Base-by-base conservation (phyloP, 1,284 basidiomycete genomes). In the Xerocomus nothofagi region DNA sequence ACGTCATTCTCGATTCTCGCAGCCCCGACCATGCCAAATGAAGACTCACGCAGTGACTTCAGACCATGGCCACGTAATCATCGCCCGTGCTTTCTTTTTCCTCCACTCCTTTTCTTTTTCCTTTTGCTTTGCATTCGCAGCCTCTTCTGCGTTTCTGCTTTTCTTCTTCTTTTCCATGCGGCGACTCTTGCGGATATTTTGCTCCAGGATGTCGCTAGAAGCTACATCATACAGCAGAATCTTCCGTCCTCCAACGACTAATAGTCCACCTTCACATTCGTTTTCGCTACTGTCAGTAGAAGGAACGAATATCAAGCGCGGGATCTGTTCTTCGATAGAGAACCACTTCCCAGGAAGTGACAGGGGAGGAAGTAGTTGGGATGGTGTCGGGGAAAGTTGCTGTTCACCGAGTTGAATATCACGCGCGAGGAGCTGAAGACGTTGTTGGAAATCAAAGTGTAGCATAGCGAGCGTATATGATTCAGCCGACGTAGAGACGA, bases 51-150 rank as follows among this genome's bases (percentile, higher is more conserved):
- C 77, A 55, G 78, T 74, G 26, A 89, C 72, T 50, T 81, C 77
- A 53, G 75, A 78, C 82, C 84, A 89, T 12, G 86, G 86, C 88
- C 88, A 90, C 17, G 79, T 76, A 10, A 88, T 73, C 20, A 62
- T 61, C 0, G 77, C 77, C 34, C 69, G 74, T 1, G 80, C 67
- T 55, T 79, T 86, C 52, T 76, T 71, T 57, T 73, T 78, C 67
- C 71, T 77, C 36, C 66, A 70, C 53, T 82, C 81, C 42, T 76
- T 67, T 47, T 79, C 79, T 49, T 71, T 72, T 56, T 82, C 81
- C 59, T 83, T 86, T 58, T 78, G 72, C 52, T 68, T 74, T 2
- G 77, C 79, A 52, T 73, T 74, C 15, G 65, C 63, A 7, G 55
- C 68, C 48, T 76, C 75, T 20, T 65, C 64, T 10, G 60, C 53